Evolutionary conservation across 2,329 filamentous ascomycete species (phyloP), one percentile per base, ranked within the genome.

Genomic region (Diaporthe sp.): DNA sequence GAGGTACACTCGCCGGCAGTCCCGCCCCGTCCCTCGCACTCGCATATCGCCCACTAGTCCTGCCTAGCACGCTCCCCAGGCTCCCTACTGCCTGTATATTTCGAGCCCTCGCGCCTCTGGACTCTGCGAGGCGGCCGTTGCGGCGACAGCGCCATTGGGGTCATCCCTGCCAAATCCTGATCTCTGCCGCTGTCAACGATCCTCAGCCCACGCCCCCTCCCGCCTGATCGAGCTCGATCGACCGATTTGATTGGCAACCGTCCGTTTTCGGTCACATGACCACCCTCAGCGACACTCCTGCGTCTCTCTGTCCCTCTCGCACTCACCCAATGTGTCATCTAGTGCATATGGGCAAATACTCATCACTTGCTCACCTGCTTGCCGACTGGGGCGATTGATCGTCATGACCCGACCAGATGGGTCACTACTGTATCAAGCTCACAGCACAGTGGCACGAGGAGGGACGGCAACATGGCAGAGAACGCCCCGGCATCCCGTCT

Each of bases 101-200:
- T 42, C 22, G 28, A 22, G 58, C 39, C n/a, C 17, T 68, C 62
- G 62, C 44, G 12, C 62, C 44, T 68, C 19, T 68, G 62, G 55
- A 46, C 55, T 65, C 57, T 72, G 58, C 62, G 34, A 70, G 57
- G 69, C 55, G 31, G 37, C 49, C 46, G 67, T 59, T 62, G 44
- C 49, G 73, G 67, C 73, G 67, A 25, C 55, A 46, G 39, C 34
- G 4, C 19, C 34, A 19, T n/a, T 22, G 57, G 28, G n/a, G 25
- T 8, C 42, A 69, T 75, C 74, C 74, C 46, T 34, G 74, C 42
- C 28, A 6, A 51, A 28, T 34, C 34, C 74, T 75, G 74, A 75
- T 75, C 58, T 71, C 61, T 53, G 57, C 59, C 58, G 44, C 74
- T 73, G 70, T 59, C 69, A 68, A 69, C 69, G 74, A 75, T 75